A percentile compares a stretch with the other conserved stretches of the same genome.
Evolutionary conservation across 2,329 filamentous ascomycete genomes (phyloP).

Genomic region (Fusarium paranaense): DNA sequence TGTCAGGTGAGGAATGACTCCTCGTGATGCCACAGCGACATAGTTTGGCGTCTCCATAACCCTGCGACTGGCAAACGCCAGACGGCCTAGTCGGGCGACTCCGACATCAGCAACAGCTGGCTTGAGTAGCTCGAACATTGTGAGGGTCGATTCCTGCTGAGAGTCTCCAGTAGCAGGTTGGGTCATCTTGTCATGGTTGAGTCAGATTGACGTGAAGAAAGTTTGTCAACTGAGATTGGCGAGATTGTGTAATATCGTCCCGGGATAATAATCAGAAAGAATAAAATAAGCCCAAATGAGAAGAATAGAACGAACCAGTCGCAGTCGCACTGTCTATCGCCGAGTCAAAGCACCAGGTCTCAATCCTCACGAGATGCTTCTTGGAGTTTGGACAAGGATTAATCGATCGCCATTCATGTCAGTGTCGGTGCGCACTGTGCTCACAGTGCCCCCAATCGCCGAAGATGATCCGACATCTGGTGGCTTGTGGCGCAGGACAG

Average conservation of each 20-base stretch:
- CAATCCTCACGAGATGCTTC: slow-evolving; percentile 8
- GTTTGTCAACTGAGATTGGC: background rate
- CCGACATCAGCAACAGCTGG: slow-evolving; percentile 52
- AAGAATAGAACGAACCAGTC: background rate
- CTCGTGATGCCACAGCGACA: slow-evolving; percentile 83
- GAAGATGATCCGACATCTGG: slow-evolving; percentile 28
- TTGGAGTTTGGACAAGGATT: slow-evolving; percentile 37
- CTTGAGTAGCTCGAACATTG: slow-evolving; percentile 61
- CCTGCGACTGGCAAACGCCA: slow-evolving; percentile 71
- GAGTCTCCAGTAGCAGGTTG: slow-evolving; percentile 33
- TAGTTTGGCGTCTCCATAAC: slow-evolving; percentile 86
- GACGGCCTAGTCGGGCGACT: slow-evolving; percentile 73
- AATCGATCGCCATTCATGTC: background rate
- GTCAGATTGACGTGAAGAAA: background rate
- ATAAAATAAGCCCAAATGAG: background rate
- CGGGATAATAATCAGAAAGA: background rate
- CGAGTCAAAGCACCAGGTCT: background rate
- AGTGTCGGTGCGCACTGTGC: slow-evolving; percentile 11
- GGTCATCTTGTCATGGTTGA: slow-evolving; percentile 46
- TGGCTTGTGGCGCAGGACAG: slow-evolving; percentile 4
- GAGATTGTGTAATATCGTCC: background rate
- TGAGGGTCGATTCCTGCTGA: slow-evolving; percentile 35
- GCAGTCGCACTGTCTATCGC: background rate
- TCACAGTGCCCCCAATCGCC: slow-evolving; percentile 4
- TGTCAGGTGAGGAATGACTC: slow-evolving; percentile 86